Conservation (phyloP, 805 yeast genomes). For the Suhomyces emberorum region DNA sequence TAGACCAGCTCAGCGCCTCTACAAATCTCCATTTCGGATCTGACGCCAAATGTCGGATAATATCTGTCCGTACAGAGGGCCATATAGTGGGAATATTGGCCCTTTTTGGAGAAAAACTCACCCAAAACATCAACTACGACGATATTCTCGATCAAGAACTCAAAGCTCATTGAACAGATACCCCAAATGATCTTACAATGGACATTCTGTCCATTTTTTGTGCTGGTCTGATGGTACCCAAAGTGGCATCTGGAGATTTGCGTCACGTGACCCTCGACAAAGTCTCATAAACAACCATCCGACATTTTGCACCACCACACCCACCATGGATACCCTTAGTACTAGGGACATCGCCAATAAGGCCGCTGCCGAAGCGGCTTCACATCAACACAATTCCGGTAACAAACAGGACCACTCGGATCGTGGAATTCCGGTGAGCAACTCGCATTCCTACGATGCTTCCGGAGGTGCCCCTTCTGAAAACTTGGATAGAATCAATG, state of each 20-base stretch:
- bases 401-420: not conserved
- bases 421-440: not conserved
- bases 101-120: constrained; percentile 48
- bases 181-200: too few species aligned
- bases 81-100: constrained; percentile 53
- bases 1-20: constrained; percentile 48
- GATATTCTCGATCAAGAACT: too few species aligned
- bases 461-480: not conserved
- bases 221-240: too few species aligned
- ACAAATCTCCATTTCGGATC: constrained; percentile 47
- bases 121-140: not conserved
- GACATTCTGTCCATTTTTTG: too few species aligned
- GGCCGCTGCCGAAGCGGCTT: constrained; percentile 1
- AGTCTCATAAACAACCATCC: constrained; percentile 8
- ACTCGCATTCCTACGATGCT: not conserved
- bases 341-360: constrained; percentile 4
- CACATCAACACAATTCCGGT: not conserved
- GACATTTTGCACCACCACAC: constrained; percentile 9
- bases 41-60: constrained; percentile 42
- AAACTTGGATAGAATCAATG: constrained; percentile 4
- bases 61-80: constrained; percentile 41
- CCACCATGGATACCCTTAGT: constrained; percentile 5
- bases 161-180: too few species aligned
- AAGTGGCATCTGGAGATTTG: too few species aligned
- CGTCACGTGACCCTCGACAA: constrained; percentile 3